phyloP scores from a whole-genome alignment of 2,329 filamentous ascomycete species.

The Pezicula neosporulosa region DNA sequence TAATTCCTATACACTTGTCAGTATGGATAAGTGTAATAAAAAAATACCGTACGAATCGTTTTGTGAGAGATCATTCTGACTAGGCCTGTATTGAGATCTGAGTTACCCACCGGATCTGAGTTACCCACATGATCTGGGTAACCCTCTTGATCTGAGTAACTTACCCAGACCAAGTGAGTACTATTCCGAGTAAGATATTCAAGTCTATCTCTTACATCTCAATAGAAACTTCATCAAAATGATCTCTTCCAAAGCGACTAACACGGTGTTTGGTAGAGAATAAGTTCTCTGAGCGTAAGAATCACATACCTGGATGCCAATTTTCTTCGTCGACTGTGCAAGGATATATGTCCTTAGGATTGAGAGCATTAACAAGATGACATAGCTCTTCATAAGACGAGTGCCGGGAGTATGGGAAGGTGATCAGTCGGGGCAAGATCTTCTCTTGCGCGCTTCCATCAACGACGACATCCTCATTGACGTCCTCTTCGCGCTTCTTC shows the following conservation, averaged over 20 bases:
- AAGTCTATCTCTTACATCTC: no score
- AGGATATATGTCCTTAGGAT: constrained; percentile 74
- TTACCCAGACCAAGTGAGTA: neutral
- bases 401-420: constrained; percentile 85
- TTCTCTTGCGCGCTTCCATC: neutral
- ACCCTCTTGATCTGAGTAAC: no score
- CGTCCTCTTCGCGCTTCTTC: constrained; percentile 3
- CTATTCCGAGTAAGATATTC: no score
- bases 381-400: constrained; percentile 82
- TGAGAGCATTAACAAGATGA: constrained; percentile 63
- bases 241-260: no score
- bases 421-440: constrained; percentile 34
- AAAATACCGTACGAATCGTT: no score
- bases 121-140: no score
- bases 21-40: neutral
- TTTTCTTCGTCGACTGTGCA: constrained; percentile 65
- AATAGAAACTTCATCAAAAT: no score
- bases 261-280: no score
- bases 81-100: no score
- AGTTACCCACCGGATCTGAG: no score
- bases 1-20: constrained; percentile 37
- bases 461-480: neutral
- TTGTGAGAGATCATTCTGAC: neutral
- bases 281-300: neutral
- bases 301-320: constrained; percentile 54